Evolutionary conservation across 1,139 yeast species (phyloP).

Genomic region (Debaryomyces singareniensis): DNA sequence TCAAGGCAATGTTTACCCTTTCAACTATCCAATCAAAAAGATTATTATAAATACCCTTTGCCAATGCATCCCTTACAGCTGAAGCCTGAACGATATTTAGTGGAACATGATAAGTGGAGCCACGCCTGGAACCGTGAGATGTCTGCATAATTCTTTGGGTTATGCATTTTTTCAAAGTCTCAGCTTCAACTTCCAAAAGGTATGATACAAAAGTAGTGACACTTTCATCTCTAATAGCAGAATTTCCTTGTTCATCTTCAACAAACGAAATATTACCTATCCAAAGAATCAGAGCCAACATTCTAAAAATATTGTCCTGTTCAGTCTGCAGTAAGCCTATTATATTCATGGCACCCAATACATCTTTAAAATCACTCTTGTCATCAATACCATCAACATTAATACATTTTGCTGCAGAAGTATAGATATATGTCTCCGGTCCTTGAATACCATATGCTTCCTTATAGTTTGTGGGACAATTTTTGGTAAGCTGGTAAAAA

Average conservation of each 20-base stretch:
- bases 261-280: constrained; percentile 84
- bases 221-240: constrained; percentile 72
- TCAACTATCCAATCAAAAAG: constrained; percentile 97
- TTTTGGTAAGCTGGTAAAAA: constrained; percentile 91
- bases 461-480: constrained; percentile 80
- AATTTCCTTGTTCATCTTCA: constrained; percentile 85
- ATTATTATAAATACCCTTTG: constrained; percentile 90
- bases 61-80: constrained; percentile 91
- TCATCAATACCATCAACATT: constrained; percentile 86
- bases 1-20: constrained; percentile 71
- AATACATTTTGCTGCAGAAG: constrained; percentile 82
- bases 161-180: constrained; percentile 58
- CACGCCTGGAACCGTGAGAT: constrained; percentile 79
- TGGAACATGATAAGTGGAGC: constrained; percentile 93
- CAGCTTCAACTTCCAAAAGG: constrained; percentile 73
- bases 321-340: constrained; percentile 80
- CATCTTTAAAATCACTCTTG: constrained; percentile 67
- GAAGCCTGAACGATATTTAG: constrained; percentile 87
- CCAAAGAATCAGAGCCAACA: constrained; percentile 87
- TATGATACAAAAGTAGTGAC: constrained; percentile 95
- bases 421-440: constrained; percentile 88
- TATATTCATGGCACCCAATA: constrained; percentile 77
- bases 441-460: constrained; percentile 83
- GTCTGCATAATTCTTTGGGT: constrained; percentile 86
- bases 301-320: constrained; percentile 84